These are phyloP conservation scores for Choricystis sp. DNA, from an alignment of 139 green algal genomes.

Conservation along the genomic window DNA sequence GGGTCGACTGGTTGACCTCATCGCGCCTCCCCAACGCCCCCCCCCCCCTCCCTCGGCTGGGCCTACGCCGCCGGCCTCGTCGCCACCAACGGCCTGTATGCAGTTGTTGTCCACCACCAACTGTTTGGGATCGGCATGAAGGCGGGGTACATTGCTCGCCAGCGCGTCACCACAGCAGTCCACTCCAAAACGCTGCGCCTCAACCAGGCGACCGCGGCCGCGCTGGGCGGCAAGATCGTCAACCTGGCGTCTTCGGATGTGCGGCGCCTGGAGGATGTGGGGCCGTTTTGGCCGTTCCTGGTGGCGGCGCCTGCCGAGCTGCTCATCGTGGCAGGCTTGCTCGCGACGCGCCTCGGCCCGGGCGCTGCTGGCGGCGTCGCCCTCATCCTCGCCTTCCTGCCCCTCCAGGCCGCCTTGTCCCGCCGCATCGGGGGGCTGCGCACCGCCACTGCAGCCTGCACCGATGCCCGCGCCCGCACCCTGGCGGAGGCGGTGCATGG, in stretches of 20 bases:
- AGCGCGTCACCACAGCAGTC: constrained; percentile 27
- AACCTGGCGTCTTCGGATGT: constrained; percentile 48
- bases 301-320: constrained; percentile 32
- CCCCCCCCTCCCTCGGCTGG: background rate
- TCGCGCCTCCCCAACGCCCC: background rate
- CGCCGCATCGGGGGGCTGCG: constrained; percentile 34
- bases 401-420: constrained; percentile 36
- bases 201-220: constrained; percentile 38
- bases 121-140: constrained; percentile 53
- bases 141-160: constrained; percentile 41
- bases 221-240: constrained; percentile 28
- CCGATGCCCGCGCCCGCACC: constrained; percentile 66
- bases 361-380: constrained; percentile 41
- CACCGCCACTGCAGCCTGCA: constrained; percentile 19
- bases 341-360: constrained; percentile 46
- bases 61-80: background rate
- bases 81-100: no score
- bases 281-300: constrained; percentile 47
- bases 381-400: constrained; percentile 47
- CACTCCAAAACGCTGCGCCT: constrained; percentile 46
- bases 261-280: constrained; percentile 52
- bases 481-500: constrained; percentile 32
- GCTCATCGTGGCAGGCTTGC: constrained; percentile 45
- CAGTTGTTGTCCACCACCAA: constrained; percentile 58
- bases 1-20: background rate